Conservation (phyloP, 2,329 filamentous ascomycete species). For the Podosphaera fusca region DNA sequence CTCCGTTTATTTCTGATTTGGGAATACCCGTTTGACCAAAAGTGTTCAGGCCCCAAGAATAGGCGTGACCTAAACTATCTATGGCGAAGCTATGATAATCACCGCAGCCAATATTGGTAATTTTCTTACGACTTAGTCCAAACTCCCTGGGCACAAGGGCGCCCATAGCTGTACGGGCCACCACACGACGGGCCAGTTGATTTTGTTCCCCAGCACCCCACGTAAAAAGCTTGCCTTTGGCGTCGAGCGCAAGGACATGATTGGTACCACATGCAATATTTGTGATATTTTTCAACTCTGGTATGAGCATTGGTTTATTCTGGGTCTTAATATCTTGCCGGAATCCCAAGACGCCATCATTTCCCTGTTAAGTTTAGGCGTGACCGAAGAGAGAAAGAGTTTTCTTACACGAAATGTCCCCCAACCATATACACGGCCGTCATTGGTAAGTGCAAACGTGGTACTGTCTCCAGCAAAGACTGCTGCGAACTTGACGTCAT, state of each 20-base stretch:
- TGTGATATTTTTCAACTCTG: slow-evolving; percentile 31
- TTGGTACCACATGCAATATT: slow-evolving; percentile 31
- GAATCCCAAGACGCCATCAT: slow-evolving; percentile 40
- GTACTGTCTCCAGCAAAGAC: slow-evolving; percentile 52
- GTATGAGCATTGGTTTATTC: slow-evolving; percentile 25
- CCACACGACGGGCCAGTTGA: slow-evolving; percentile 31
- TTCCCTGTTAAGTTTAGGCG: slow-evolving; percentile 22
- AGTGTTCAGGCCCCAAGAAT: slow-evolving; percentile 70
- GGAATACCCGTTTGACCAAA: slow-evolving; percentile 57
- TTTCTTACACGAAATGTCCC: slow-evolving; percentile 48
- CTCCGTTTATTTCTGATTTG: slow-evolving; percentile 39
- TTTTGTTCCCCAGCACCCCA: slow-evolving; percentile 48
- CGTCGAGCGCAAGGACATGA: slow-evolving; percentile 34
- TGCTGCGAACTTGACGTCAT: slow-evolving; percentile 38
- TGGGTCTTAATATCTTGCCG: slow-evolving; percentile 11
- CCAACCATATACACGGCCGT: slow-evolving; percentile 62
- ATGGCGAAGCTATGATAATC: slow-evolving; percentile 67
- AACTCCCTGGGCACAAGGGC: slow-evolving; percentile 14
- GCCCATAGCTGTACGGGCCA: slow-evolving; percentile 10
- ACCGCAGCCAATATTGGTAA: slow-evolving; percentile 28
- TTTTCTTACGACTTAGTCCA: slow-evolving; percentile 15
- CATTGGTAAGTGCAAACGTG: slow-evolving; percentile 52
- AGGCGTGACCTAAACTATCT: slow-evolving; percentile 43
- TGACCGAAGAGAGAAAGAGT: neutral
- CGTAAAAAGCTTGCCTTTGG: slow-evolving; percentile 33